Conservation (phyloP, 225 moss, liverwort and hornwort species). For the Polytrichum commune region DNA sequence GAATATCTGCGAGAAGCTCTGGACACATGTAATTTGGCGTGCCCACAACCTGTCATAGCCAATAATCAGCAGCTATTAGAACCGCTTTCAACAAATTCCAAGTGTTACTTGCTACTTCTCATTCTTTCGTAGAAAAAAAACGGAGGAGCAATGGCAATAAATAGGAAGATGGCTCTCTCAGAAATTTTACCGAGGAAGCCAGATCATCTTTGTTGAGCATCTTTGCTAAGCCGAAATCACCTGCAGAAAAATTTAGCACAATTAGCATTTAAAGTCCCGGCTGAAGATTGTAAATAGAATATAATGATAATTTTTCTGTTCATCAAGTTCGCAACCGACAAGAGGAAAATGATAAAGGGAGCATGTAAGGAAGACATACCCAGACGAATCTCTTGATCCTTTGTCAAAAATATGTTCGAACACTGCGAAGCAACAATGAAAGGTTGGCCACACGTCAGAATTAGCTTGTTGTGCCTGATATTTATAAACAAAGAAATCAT, state of each 20-base stretch:
- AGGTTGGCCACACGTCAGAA: neutral
- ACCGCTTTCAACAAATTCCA: neutral
- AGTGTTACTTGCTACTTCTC: too few relatives aligned
- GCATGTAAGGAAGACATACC: conserved; percentile 23
- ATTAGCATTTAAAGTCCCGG: too few relatives aligned
- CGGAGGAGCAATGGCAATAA: too few relatives aligned
- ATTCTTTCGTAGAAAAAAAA: too few relatives aligned
- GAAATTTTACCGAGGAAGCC: conserved; percentile 51
- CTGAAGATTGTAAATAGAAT: too few relatives aligned
- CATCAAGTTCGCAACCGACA: too few relatives aligned
- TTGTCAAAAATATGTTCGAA: conserved; percentile 70
- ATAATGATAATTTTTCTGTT: too few relatives aligned
- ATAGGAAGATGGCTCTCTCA: neutral
- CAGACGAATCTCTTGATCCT: conserved; percentile 70
- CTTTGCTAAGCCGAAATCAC: conserved; percentile 69
- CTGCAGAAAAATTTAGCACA: conserved; percentile 19
- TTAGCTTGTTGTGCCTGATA: too few relatives aligned
- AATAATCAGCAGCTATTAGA: conserved; percentile 3
- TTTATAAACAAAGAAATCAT: too few relatives aligned
- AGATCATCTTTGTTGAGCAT: conserved; percentile 71
- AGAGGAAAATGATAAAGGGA: neutral
- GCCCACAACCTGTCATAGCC: conserved; percentile 76
- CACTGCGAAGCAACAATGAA: conserved; percentile 32
- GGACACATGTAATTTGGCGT: conserved; percentile 99
- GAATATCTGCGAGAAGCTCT: conserved; percentile 95